phyloP scores from a whole-genome alignment of 108 stramenopile species.

The Skeletonema menzelii region DNA sequence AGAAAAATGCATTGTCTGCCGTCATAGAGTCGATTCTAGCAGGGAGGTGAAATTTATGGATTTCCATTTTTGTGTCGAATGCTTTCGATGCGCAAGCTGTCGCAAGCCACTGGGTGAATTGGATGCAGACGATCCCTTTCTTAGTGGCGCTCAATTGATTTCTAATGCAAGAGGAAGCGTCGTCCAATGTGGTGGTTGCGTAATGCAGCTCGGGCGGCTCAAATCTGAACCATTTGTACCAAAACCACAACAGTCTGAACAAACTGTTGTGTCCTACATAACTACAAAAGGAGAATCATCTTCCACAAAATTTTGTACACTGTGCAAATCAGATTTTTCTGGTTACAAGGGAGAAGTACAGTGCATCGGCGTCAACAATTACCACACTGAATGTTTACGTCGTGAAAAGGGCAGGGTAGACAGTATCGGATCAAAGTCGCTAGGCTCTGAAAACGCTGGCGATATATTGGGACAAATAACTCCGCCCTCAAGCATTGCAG shows the following conservation, averaged over 20 bases:
- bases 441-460: background rate
- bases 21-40: background rate
- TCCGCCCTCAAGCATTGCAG: background rate
- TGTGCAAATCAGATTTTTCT: conserved; percentile 10
- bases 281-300: background rate
- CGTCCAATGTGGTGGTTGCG: conserved; percentile 23
- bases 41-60: conserved; percentile 1
- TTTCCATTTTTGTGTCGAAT: conserved; percentile 10
- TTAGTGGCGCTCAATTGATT: conserved; percentile 15
- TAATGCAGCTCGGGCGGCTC: background rate
- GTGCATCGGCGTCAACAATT: conserved; percentile 14
- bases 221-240: background rate
- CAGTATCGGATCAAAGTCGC: background rate
- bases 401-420: background rate
- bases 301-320: background rate
- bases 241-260: background rate
- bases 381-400: conserved; percentile 15
- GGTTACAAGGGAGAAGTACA: conserved; percentile 26
- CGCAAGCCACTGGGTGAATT: background rate
- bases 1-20: conserved; percentile 10
- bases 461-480: background rate
- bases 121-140: background rate
- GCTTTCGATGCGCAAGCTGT: conserved; percentile 8
- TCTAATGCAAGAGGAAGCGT: conserved; percentile 31
- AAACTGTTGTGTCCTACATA: background rate